A percentile compares a stretch with the other conserved stretches of the same genome.
Conservation (phyloP, 352 stramenopile genomes). For the Globisporangium nagaii region DNA sequence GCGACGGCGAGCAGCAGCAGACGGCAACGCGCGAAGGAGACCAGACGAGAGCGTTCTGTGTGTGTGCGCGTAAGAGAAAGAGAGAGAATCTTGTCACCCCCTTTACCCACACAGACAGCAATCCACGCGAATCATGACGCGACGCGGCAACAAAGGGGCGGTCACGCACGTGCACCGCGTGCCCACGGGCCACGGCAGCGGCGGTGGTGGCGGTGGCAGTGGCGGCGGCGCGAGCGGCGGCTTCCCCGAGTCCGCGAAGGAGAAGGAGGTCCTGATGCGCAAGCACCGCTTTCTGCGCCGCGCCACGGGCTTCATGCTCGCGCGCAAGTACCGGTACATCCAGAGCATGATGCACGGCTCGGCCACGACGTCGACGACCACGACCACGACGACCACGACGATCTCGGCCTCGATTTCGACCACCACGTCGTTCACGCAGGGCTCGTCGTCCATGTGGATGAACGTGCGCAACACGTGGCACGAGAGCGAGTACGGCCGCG, state of each 20-base stretch:
- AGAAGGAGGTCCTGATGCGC: conserved; percentile 45
- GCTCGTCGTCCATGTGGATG: conserved; percentile 15
- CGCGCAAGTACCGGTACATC: conserved; percentile 62
- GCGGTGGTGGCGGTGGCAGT: neutral
- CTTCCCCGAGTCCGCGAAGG: conserved; percentile 17
- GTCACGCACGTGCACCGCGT: conserved; percentile 43
- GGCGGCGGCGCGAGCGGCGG: conserved; percentile 6
- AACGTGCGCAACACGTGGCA: conserved; percentile 18
- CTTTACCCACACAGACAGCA: too few species aligned
- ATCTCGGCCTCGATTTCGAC: conserved; percentile 9
- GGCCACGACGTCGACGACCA: neutral
- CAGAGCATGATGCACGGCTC: conserved; percentile 15
- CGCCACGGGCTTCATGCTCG: conserved; percentile 67
- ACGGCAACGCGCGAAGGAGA: neutral
- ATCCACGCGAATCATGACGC: conserved; percentile 31
- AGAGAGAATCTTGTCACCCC: too few species aligned
- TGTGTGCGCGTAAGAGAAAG: neutral
- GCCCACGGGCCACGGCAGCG: conserved; percentile 7
- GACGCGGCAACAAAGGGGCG: conserved; percentile 35
- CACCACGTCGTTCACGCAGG: conserved; percentile 16
- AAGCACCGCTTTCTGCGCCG: conserved; percentile 55
- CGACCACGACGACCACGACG: conserved; percentile 9
- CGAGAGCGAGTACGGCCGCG: conserved; percentile 11
- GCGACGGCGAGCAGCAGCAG: neutral
- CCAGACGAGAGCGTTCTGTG: neutral